Percentiles rank a stretch among this genome's conserved stretches.
Evolutionary conservation across 352 stramenopile genomes (phyloP).

Genomic region (Phytophthora foliorum): DNA sequence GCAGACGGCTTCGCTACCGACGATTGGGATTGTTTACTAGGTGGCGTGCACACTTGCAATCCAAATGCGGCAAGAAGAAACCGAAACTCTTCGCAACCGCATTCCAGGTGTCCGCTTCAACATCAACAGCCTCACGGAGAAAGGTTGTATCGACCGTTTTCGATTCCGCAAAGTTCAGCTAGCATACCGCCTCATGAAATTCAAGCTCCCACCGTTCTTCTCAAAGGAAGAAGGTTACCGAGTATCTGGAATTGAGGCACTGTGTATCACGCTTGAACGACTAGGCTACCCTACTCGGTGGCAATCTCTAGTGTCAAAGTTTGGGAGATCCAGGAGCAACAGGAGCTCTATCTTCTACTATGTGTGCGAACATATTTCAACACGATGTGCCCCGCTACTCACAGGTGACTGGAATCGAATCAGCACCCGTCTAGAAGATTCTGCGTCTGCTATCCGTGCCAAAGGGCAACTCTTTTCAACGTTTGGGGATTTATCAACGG

Average conservation of each 20-base stretch:
- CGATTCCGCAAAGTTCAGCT: conserved; percentile 9
- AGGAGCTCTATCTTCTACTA: conserved; percentile 6
- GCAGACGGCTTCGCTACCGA: conserved; percentile 2
- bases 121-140: conserved; percentile 11
- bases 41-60: conserved; percentile 12
- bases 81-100: not conserved
- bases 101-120: conserved; percentile 5
- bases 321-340: not conserved
- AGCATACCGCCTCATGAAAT: conserved; percentile 5
- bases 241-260: conserved; percentile 13
- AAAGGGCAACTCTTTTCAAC: conserved; percentile 3
- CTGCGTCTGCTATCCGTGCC: not conserved
- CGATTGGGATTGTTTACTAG: not conserved
- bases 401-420: conserved; percentile 1
- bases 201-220: conserved; percentile 4
- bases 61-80: conserved; percentile 17
- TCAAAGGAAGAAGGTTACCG: conserved; percentile 8
- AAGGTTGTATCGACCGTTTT: conserved; percentile 16
- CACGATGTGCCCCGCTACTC: not conserved
- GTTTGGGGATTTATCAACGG: conserved; percentile 7
- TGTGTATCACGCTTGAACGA: conserved; percentile 16
- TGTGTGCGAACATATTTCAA: not conserved
- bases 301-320: conserved; percentile 1
- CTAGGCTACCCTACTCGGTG: conserved; percentile 13
- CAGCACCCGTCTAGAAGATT: conserved; percentile 1